Evolutionary conservation across 768 basidiomycete genomes (phyloP).

Genomic region (Russula sp.): DNA sequence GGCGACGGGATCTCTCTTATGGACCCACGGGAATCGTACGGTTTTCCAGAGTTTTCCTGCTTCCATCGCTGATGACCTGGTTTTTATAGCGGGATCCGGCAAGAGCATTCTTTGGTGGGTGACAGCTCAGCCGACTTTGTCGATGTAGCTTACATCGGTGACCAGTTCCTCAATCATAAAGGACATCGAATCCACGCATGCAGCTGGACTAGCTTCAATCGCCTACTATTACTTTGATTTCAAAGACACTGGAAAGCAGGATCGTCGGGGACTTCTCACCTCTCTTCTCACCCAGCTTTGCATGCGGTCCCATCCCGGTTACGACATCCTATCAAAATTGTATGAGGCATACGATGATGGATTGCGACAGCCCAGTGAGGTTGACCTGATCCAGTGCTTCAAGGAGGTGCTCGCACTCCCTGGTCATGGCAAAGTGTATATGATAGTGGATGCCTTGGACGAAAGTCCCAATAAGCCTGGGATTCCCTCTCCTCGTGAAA

Average conservation of each 20-base stretch:
- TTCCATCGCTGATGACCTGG: background rate
- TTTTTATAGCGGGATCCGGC: conserved; percentile 7
- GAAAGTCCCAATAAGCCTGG: conserved; percentile 12
- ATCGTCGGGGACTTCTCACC: conserved; percentile 1
- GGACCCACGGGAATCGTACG: conserved; percentile 16
- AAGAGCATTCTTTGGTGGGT: conserved; percentile 17
- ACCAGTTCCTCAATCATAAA: conserved; percentile 10
- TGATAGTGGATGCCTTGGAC: conserved; percentile 9
- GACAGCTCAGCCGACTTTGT: background rate
- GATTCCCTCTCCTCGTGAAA: conserved; percentile 5
- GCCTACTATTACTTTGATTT: conserved; percentile 13
- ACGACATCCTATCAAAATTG: background rate
- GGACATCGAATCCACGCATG: background rate
- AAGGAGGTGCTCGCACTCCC: background rate
- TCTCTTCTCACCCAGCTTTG: conserved; percentile 13
- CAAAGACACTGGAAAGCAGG: conserved; percentile 7
- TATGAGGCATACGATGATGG: background rate
- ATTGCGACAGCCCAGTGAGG: background rate
- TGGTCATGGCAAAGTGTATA: background rate
- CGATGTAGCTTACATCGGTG: background rate
- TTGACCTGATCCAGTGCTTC: background rate
- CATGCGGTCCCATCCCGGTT: background rate
- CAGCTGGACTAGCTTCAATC: background rate
- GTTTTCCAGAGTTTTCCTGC: no score
- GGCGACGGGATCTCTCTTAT: background rate